Evolutionary conservation across 2,329 filamentous ascomycete genomes (phyloP).

Genomic region (Claviceps citrina): DNA sequence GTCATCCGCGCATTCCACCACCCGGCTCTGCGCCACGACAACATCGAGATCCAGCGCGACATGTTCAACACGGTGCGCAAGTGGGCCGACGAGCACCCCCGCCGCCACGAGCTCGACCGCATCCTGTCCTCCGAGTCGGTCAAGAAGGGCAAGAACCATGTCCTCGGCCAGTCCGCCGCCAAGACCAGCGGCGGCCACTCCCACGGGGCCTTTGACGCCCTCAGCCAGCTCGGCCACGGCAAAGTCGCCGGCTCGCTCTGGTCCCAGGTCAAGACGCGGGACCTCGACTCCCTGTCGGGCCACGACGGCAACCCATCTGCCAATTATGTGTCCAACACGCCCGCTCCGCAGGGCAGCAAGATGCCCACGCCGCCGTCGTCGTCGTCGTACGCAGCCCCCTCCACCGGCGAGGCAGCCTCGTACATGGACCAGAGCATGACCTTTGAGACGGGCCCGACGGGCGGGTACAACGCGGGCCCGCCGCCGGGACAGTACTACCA

Average conservation of each 20-base stretch:
- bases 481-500: constrained; percentile 18
- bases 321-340: constrained; percentile 24
- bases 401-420: constrained; percentile 22
- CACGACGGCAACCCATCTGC: constrained; percentile 24
- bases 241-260: constrained; percentile 45
- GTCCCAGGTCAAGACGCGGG: constrained; percentile 44
- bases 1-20: constrained; percentile 79
- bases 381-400: constrained; percentile 14
- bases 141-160: constrained; percentile 66
- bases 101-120: constrained; percentile 52
- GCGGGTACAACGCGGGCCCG: constrained; percentile 18
- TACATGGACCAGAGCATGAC: constrained; percentile 11
- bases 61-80: constrained; percentile 80
- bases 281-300: constrained; percentile 39
- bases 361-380: constrained; percentile 14
- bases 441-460: constrained; percentile 12
- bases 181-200: constrained; percentile 18
- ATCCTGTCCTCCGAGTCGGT: constrained; percentile 76
- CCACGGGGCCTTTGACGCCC: constrained; percentile 29
- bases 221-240: constrained; percentile 35
- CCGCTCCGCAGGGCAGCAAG: constrained; percentile 20
- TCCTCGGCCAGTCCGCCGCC: constrained; percentile 24
- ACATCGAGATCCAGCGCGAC: constrained; percentile 62
- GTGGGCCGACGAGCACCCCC: constrained; percentile 60
- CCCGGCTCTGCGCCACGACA: constrained; percentile 62